Base-by-base conservation (phyloP, 2,329 filamentous ascomycete genomes). In the Aspergillus tamarii region DNA sequence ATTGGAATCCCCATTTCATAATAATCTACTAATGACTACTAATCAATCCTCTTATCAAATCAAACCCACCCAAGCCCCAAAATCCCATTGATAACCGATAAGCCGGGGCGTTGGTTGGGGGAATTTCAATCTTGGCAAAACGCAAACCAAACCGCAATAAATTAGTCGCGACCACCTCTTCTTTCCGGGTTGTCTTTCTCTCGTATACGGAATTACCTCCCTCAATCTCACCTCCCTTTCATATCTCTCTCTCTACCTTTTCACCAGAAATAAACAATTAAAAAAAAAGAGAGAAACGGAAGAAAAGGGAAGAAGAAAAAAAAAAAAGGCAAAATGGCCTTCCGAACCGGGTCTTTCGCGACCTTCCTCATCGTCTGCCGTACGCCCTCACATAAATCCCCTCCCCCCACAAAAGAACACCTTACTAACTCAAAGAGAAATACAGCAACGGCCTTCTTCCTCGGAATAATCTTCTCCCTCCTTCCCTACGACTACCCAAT, bases 301-400 rank as follows among this genome's bases (percentile, higher is more conserved):
- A 48, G 21, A 3, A 12, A 14, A 48, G 16, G 10, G 11, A 10
- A 21, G 9, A 43, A 21, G 21, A 5, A 45, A 45, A 12, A 45
- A 23, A 4, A 23, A 34, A 36, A 3, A 9, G 30, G 12, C 32
- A 54, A 55, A 55, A 81, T 80, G 78, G 74, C 76, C 52, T 72
- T 78, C 63, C 73, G 72, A 63, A 77, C 71, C 56, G 82, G 83
- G 73, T 93, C 93, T 57, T 99, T 99, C 78, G 93, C 94, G 80
- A 97, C 95, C 54, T 97, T 97, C 77, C 90, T 99, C 80, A 97
- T 99, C 76, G 90, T 98, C 70, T 94, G 93, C 69, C 93, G 94
- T 97, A 87, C 5, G 39, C n/a, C 3, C 32, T 16, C 12, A 12
- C 0, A 34, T 34, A 34, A 34, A 9, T 2, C 2, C 30, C 10